Base-by-base conservation (phyloP, 306 rosid genomes). In the Glycyrrhiza uralensis region DNA sequence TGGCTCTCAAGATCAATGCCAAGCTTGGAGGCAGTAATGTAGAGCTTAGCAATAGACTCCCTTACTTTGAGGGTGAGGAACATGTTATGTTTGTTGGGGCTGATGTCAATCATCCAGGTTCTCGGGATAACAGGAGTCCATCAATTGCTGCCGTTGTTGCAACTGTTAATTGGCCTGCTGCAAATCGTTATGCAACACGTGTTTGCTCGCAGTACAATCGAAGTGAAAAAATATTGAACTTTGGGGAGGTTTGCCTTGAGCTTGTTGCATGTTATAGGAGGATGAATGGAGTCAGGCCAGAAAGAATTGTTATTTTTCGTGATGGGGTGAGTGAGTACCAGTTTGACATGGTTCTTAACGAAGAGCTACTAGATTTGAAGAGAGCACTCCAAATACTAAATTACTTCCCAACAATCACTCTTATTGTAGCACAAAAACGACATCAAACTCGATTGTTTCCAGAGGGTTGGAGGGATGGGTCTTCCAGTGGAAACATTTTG, bases 21-120 rank as follows among this genome's bases (percentile, higher is more conserved):
- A 91, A 91, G 80, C 92, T 91, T 60, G 97, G 97, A 67, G 97
- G 97, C 50, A 91, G 97, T 59, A 91, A 91, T 35, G 88, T 88
- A 26, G 97, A 91, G 82, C 87, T 91, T 23, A 69, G 14, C 60
- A 75, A 79, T 8, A 66, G 79, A 56, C 85, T 87, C 38, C 86
- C 91, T 32, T 55, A 46, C 19, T 74, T 84, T 82, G 77, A 61
- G 24, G 82, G 76, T 14, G 75, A 78, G 17, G 87, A 78, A 20
- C 86, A 87, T 80, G 92, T 85, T 32, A 87, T 91, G 96, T 87
- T 91, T 62, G 29, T 91, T 4, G 97, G 97, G 55, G 97, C 97
- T 44, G 97, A 91, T 82, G 97, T 91, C 61, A 91, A 87, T 73
- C 97, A 91, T 77, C 96, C 97, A 1, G 88, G 80, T 24, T 62